Evolutionary conservation across 768 basidiomycete genomes (phyloP).

Genomic region (Gloeopeniophorella convolvens): DNA sequence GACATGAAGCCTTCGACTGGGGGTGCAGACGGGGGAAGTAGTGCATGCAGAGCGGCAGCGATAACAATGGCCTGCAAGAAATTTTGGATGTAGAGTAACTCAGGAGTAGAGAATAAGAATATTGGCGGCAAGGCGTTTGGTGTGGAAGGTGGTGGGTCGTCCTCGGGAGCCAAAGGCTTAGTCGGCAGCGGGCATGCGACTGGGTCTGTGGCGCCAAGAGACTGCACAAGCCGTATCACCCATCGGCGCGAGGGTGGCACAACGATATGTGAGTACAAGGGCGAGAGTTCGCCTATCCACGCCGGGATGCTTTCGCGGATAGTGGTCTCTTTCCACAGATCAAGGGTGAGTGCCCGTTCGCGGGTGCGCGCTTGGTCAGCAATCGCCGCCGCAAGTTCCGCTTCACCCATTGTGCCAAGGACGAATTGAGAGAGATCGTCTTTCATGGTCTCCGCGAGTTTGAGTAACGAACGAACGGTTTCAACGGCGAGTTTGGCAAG

Average conservation of each 20-base stretch:
- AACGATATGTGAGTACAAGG: conserved; percentile 9
- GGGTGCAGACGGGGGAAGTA: conserved; percentile 34
- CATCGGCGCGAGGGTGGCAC: conserved; percentile 30
- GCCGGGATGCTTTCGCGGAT: conserved; percentile 25
- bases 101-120: conserved; percentile 52
- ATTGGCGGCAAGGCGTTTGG: conserved; percentile 55
- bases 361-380: conserved; percentile 44
- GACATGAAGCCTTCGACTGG: conserved; percentile 38
- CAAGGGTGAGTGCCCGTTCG: conserved; percentile 49
- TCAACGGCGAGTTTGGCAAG: conserved; percentile 46
- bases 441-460: conserved; percentile 58
- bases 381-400: conserved; percentile 45
- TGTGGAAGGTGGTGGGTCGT: neutral
- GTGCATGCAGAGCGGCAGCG: conserved; percentile 50
- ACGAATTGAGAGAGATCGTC: conserved; percentile 60
- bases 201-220: conserved; percentile 40
- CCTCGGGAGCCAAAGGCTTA: conserved; percentile 12
- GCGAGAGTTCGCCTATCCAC: conserved; percentile 23
- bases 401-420: conserved; percentile 60
- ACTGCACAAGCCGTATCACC: conserved; percentile 42
- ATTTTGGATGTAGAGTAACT: conserved; percentile 57
- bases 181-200: conserved; percentile 22
- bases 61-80: conserved; percentile 66
- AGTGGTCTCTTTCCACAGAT: conserved; percentile 39
- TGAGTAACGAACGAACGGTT: conserved; percentile 41